Base-by-base conservation (phyloP, 106 monocot species). In the Platanthera guangdongensis region DNA sequence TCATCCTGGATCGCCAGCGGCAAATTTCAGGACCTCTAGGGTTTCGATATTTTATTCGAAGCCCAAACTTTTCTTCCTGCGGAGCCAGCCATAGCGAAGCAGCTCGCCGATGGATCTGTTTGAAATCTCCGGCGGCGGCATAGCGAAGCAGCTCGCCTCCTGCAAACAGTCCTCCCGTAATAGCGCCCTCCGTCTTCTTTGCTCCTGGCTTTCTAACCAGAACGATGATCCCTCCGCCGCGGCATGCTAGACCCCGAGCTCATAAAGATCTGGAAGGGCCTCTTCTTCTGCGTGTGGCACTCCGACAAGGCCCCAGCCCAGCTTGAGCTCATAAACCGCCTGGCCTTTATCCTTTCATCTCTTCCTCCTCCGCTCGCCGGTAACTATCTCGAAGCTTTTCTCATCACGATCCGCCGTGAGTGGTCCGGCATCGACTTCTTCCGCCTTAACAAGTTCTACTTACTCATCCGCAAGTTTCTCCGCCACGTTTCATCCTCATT, bases 201-300 rank as follows among this genome's bases (percentile, higher is more conserved):
- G 70, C 52, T 49, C 85, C 54, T 88, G 81, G 76, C 78, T 90
- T 74, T 82, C 87, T 57, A 45, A 73, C 4, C 67, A 80, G 5
- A 11, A 19, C 19, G 72, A 51, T 5, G 72, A 22, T 22, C 8
- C 83, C 74, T 45, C 80, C 51, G 46, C 60, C 13, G 39, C 59
- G 32, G 69, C 53, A 74, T 80, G 51, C 75, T 91, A 52, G 84
- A 86, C 67, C n/a, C 76, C 65, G 91, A 91, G 50, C 94, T 99
- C 78, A 73, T 92, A 72, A 99, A 99, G 97, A 85, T 94, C 80
- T 99, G 97, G 97, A 99, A 99, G 78, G 97, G 97, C 25, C 83
- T 99, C 62, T 99, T 99, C 88, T 99, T 85, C 87, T 91, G 91
- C 75, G 73, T 94, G 25, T 99, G 97, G 97, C 97, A 99, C 81